phyloP scores from a whole-genome alignment of 2,329 filamentous ascomycete genomes.

The Parascedosporium putredinis region DNA sequence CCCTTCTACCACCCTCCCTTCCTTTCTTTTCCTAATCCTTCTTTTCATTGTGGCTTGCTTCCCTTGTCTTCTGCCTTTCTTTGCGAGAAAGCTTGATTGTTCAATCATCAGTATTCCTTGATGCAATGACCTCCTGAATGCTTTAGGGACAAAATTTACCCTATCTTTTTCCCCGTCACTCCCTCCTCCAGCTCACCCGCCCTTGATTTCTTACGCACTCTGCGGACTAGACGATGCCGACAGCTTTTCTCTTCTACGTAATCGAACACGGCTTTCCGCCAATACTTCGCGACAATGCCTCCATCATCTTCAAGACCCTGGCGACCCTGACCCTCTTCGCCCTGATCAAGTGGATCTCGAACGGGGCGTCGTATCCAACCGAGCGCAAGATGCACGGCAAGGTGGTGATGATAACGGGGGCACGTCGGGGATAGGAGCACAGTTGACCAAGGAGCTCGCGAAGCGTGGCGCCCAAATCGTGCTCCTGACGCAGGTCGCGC shows the following conservation, averaged over 20 bases:
- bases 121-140: no score
- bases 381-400: conserved; percentile 88
- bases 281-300: conserved; percentile 35
- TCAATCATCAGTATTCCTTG: no score
- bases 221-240: conserved; percentile 42
- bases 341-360: conserved; percentile 62
- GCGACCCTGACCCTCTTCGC: conserved; percentile 27
- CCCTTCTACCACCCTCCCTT: no score
- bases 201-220: no score
- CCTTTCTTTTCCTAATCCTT: no score
- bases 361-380: conserved; percentile 61
- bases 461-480: conserved; percentile 79
- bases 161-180: no score
- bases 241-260: conserved; percentile 38
- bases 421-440: conserved; percentile 83
- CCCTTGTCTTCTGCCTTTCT: no score
- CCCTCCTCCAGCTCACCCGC: no score
- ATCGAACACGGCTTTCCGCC: conserved; percentile 37
- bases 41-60: no score
- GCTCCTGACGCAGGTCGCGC: conserved; percentile 72
- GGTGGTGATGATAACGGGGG: conserved; percentile 91
- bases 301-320: conserved; percentile 28
- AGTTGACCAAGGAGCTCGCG: conserved; percentile 65
- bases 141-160: no score
- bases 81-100: no score